Base-by-base conservation (phyloP, 2,329 filamentous ascomycete genomes). In the Didymella glomerata region DNA sequence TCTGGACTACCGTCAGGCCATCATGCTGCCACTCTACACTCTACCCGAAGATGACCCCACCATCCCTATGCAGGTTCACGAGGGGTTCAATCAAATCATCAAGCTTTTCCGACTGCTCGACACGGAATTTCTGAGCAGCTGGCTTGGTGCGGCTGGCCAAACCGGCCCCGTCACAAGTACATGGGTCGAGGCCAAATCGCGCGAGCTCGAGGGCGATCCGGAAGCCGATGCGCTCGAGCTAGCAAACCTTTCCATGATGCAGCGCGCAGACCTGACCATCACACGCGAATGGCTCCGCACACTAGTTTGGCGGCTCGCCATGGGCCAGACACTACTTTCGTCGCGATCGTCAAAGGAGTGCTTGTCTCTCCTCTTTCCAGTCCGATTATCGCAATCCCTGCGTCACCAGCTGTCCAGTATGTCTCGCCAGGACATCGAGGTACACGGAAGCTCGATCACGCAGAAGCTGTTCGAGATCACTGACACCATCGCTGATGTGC, bases 391-490 rank as follows among this genome's bases (percentile, higher is more conserved):
- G 1, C 74, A 75, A 50, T 78, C 79, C 51, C 71, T 83, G 2
- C 79, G 80, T 4, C 71, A 76, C 27, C 79, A 80, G 54, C 69
- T 82, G 16, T 73, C 72, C 1, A 72, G 68, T 48, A 79, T 82
- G 65, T 79, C 78, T 4, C 73, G 74, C 16, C 71, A 81, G 36
- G 82, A 81, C 52, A 81, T 87, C 57, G 81, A 81, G 27, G 81
- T 84, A 4, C 84, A 87, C 63, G 85, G 85, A 8, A 83, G 79
- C 36, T 83, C 83, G 22, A 84, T 87, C 54, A 76, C 86, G 51
- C 82, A 85, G 60, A 87, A 87, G 68, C 76, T 87, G 4, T 85
- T 87, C 54, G 85, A 87, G 65, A 85, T 87, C 60, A 83, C 84
- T 0, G 85, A 84, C 67, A 86, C 84, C 2, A 84, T 87, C 45